Evolutionary conservation across 257 asterid genomes (phyloP).

Genomic region (Coffea eugenioides): DNA sequence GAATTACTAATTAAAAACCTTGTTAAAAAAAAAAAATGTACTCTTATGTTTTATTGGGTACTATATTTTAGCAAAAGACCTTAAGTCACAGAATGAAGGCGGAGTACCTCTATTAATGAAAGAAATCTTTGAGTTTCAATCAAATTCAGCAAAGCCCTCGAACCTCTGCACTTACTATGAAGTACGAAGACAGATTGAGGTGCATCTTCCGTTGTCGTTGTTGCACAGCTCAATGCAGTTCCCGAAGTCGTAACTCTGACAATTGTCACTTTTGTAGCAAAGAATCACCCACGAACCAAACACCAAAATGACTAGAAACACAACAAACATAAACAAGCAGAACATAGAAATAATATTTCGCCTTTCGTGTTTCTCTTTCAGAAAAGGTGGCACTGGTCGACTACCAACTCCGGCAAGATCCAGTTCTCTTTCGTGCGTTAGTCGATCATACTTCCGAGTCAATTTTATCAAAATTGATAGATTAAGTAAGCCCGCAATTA

Average conservation of each 20-base stretch:
- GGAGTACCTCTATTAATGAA: too few relatives aligned
- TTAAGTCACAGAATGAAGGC: too few relatives aligned
- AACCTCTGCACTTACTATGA: neutral
- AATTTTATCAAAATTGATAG: neutral
- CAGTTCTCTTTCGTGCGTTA: neutral
- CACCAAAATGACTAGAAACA: constrained; percentile 24
- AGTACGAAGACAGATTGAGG: neutral
- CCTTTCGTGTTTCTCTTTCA: neutral
- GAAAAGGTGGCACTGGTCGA: constrained; percentile 1
- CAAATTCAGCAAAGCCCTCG: neutral
- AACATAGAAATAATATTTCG: neutral
- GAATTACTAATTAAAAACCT: too few relatives aligned
- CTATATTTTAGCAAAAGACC: too few relatives aligned
- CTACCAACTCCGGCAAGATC: neutral
- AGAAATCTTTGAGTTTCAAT: too few relatives aligned
- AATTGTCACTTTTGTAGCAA: constrained; percentile 3
- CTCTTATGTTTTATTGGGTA: too few relatives aligned
- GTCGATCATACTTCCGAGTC: too few relatives aligned
- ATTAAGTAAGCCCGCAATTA: constrained; percentile 24
- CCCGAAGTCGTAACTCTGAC: neutral
- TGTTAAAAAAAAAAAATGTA: too few relatives aligned
- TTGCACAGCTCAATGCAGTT: constrained; percentile 2
- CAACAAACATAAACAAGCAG: constrained; percentile 9
- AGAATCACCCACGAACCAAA: constrained; percentile 26
- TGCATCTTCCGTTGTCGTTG: neutral